Conservation (phyloP, 352 stramenopile species). For the Globisporangium splendens region DNA sequence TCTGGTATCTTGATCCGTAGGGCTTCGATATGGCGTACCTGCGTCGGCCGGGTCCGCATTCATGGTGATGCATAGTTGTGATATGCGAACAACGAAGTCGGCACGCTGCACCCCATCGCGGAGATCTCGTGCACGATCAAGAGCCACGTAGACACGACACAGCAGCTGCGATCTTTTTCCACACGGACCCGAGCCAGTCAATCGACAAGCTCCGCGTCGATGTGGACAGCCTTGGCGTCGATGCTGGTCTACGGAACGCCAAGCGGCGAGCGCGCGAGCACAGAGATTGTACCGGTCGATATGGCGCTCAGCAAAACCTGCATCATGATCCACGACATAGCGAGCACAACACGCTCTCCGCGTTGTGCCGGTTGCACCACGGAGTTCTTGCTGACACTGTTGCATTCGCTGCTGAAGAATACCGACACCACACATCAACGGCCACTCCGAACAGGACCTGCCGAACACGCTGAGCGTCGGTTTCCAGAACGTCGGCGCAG, state of each 20-base stretch:
- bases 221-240: conserved; percentile 80
- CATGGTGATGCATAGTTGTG: no score
- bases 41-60: no score
- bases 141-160: conserved; percentile 22
- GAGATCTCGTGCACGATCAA: conserved; percentile 70
- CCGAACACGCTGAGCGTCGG: conserved; percentile 97
- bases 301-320: conserved; percentile 90
- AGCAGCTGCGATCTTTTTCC: conserved; percentile 82
- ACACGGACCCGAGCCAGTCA: conserved; percentile 97
- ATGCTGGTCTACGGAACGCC: conserved; percentile 92
- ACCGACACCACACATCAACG: conserved; percentile 72
- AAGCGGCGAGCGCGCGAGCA: conserved; percentile 90
- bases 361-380: no score
- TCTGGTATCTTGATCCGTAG: no score
- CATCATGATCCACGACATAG: conserved; percentile 65
- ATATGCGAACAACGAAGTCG: conserved; percentile 99
- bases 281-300: conserved; percentile 95
- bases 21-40: no score
- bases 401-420: conserved; percentile 42
- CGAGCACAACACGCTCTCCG: conserved; percentile 60
- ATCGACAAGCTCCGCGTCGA: conserved; percentile 92
- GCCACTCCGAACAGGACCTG: conserved; percentile 75
- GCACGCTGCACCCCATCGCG: conserved; percentile 92
- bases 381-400: conserved; percentile 41
- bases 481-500: conserved; percentile 83